A percentile compares a stretch with the other conserved stretches of the same genome.
These are phyloP conservation scores for Thelephora aurantiotincta DNA, from an alignment of 768 basidiomycete genomes.

Conservation along the genomic window DNA sequence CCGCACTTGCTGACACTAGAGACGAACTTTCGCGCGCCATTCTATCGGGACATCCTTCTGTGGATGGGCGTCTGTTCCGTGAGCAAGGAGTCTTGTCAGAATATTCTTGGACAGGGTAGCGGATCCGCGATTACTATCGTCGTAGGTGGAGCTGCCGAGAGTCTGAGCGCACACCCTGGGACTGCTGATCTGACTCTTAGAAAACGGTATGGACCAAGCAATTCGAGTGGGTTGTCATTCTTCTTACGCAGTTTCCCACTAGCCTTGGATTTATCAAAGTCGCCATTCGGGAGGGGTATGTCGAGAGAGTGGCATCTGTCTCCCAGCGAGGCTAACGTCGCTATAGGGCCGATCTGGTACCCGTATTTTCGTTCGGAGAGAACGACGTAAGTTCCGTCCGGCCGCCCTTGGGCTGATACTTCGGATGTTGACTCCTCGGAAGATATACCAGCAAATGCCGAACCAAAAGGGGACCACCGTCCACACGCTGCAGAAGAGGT, in stretches of 20 bases:
- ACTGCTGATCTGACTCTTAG: conserved; percentile 82
- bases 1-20: conserved; percentile 88
- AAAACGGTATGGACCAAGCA: conserved; percentile 34
- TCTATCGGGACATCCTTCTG: conserved; percentile 87
- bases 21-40: conserved; percentile 82
- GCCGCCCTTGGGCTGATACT: conserved; percentile 1
- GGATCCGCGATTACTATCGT: conserved; percentile 77
- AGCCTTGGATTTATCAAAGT: conserved; percentile 93
- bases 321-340: conserved; percentile 3
- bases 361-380: conserved; percentile 97
- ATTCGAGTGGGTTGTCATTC: not conserved
- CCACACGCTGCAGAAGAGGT: conserved; percentile 77
- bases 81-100: conserved; percentile 78
- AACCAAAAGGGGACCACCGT: conserved; percentile 87
- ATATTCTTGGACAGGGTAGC: conserved; percentile 47
- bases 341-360: conserved; percentile 81
- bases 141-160: conserved; percentile 93
- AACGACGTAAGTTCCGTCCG: conserved; percentile 60
- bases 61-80: conserved; percentile 87
- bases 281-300: conserved; percentile 79
- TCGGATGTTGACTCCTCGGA: not conserved
- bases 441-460: conserved; percentile 97
- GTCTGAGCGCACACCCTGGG: conserved; percentile 88
- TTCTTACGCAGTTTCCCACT: not conserved
- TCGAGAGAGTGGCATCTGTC: not conserved